Base-by-base conservation (phyloP, 2,329 filamentous ascomycete genomes). In the Aspergillus cejpii region DNA sequence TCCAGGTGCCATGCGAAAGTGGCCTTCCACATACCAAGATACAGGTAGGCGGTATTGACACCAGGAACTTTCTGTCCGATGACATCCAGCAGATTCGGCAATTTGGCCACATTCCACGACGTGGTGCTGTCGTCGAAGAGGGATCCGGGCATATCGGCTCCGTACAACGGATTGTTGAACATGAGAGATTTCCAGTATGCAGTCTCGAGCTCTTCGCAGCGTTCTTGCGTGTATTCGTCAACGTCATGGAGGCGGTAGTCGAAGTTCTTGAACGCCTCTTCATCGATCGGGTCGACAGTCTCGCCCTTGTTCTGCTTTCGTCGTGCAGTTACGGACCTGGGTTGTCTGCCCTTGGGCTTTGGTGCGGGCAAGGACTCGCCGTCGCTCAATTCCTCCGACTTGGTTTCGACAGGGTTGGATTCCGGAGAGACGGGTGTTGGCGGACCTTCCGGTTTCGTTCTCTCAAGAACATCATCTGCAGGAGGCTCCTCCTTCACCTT, bases 1-100 rank as follows among this genome's bases (percentile, higher is more conserved):
- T 98, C 92, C 42, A 98, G 72, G 77, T 98, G 92, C 92, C 92
- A 98, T 6, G 92, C 92, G 65, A 98, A 98, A 0, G 92, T 97
- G 10, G 92, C 91, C 68, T 97, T 97, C 92, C 92, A 98, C 92
- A 98, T 98, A 34, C 92, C 92, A 48, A 98, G 76, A 62, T 98
- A 98, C 1, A 98, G 79, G 62, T 98, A 98, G 1, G 92, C 91
- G 1, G 91, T 98, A 61, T 98, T 98, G 61, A 98, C 94, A 54
- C 92, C 92, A 2, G 92, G 94, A 6, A 98, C 88, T 57, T 96
- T 95, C 44, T 89, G 91, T 5, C 92, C 92, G 1, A 98, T 75
- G 3, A 96, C 87, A 66, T 98, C 92, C 29, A 98, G 77, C 44
- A 98, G 71, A 56, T 97, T 98, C 10, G 88, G 87, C 23, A 98